Evolutionary conservation across 2,329 filamentous ascomycete genomes (phyloP).

Genomic region (Exophiala alcalophila): DNA sequence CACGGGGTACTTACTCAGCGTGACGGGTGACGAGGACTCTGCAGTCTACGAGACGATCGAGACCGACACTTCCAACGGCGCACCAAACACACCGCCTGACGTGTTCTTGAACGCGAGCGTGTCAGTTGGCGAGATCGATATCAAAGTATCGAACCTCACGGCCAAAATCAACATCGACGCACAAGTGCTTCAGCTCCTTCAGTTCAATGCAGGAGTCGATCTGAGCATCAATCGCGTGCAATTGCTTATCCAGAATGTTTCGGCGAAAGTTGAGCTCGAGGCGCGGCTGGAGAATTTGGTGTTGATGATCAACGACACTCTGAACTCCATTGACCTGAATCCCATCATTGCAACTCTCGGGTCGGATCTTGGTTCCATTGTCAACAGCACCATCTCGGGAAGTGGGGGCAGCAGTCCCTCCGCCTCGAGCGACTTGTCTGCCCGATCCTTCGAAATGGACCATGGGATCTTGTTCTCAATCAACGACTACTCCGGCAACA

Average conservation of each 20-base stretch:
- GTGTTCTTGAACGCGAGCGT: slow-evolving; percentile 61
- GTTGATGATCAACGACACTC: slow-evolving; percentile 57
- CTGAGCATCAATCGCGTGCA: slow-evolving; percentile 56
- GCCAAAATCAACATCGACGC: slow-evolving; percentile 61
- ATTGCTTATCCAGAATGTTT: slow-evolving; percentile 57
- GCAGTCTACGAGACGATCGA: slow-evolving; percentile 54
- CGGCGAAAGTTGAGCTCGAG: slow-evolving; percentile 58
- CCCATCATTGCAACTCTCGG: slow-evolving; percentile 58
- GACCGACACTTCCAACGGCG: slow-evolving; percentile 44
- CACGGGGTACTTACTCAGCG: slow-evolving; percentile 54
- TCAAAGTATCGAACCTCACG: slow-evolving; percentile 59
- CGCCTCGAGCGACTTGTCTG: slow-evolving; percentile 6
- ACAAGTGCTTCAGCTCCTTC: slow-evolving; percentile 56
- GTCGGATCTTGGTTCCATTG: slow-evolving; percentile 48
- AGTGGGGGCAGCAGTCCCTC: slow-evolving; percentile 30
- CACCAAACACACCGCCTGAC: slow-evolving; percentile 50
- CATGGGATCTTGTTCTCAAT: slow-evolving; percentile 60
- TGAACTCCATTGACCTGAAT: slow-evolving; percentile 60
- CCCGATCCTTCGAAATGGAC: slow-evolving; percentile 40
- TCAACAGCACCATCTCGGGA: slow-evolving; percentile 42
- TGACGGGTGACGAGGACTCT: slow-evolving; percentile 51
- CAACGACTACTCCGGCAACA: slow-evolving; percentile 58
- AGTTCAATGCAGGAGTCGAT: slow-evolving; percentile 61
- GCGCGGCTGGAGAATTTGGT: slow-evolving; percentile 60
- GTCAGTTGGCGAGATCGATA: slow-evolving; percentile 56